Conservation (phyloP, 2,329 filamentous ascomycete species). For the Salinomyces thailandicus region DNA sequence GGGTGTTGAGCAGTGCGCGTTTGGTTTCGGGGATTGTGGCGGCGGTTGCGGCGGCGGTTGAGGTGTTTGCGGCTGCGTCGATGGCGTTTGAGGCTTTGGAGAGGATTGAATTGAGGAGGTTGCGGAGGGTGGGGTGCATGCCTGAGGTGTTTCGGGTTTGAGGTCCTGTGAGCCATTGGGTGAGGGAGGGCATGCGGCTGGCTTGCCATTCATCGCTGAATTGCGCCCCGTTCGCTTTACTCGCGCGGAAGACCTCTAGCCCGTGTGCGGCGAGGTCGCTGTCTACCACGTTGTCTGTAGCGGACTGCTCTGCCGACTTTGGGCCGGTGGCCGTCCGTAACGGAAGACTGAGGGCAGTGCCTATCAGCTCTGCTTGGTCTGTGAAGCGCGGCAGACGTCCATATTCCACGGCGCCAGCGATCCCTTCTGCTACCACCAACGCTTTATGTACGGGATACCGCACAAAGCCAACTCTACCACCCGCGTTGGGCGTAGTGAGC, state of each 20-base stretch:
- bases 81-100: conserved; percentile 44
- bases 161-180: conserved; percentile 18
- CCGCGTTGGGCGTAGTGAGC: conserved; percentile 56
- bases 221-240: conserved; percentile 23
- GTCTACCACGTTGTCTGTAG: conserved; percentile 43
- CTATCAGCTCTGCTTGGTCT: conserved; percentile 31
- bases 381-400: conserved; percentile 29
- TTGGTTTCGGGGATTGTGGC: conserved; percentile 33
- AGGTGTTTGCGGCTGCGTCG: conserved; percentile 31
- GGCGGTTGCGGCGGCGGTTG: conserved; percentile 26
- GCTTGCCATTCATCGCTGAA: conserved; percentile 27
- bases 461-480: conserved; percentile 55
- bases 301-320: conserved; percentile 4
- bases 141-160: conserved; percentile 27
- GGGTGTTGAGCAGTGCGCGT: conserved; percentile 43
- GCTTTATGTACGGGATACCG: conserved; percentile 77
- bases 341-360: conserved; percentile 49
- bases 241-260: conserved; percentile 35
- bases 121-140: conserved; percentile 56
- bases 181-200: conserved; percentile 20
- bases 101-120: conserved; percentile 58
- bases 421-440: conserved; percentile 61
- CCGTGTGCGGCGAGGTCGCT: conserved; percentile 51
- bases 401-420: conserved; percentile 54
- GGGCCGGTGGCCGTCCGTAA: conserved; percentile 10